Conservation (phyloP, 1,139 yeast species). For the Suhomyces bokatorum region DNA sequence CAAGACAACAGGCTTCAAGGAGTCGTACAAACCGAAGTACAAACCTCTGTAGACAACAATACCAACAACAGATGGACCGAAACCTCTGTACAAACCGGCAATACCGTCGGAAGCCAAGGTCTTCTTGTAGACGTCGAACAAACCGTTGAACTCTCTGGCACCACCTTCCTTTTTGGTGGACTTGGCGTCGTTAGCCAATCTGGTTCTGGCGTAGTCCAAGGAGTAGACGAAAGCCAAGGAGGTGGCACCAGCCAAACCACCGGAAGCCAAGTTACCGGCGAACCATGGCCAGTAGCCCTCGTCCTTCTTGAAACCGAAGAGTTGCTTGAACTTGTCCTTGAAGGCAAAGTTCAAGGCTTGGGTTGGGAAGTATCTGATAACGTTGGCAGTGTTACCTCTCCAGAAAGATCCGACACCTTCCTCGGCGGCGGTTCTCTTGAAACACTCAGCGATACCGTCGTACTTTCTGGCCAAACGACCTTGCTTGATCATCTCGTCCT, state of each 20-base stretch:
- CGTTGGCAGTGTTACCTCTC: conserved; percentile 61
- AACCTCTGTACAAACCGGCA: conserved; percentile 60
- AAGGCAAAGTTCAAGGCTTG: conserved; percentile 56
- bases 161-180: conserved; percentile 50
- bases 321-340: conserved; percentile 53
- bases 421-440: conserved; percentile 55
- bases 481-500: conserved; percentile 56
- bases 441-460: conserved; percentile 52
- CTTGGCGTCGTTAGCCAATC: conserved; percentile 58
- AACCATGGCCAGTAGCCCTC: conserved; percentile 53
- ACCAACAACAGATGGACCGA: conserved; percentile 57
- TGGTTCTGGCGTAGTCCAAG: conserved; percentile 56
- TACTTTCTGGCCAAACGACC: conserved; percentile 53
- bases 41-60: conserved; percentile 58
- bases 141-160: conserved; percentile 54
- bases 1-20: conserved; percentile 54
- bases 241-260: conserved; percentile 59
- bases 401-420: conserved; percentile 54
- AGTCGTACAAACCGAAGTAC: conserved; percentile 56
- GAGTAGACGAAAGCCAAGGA: conserved; percentile 56
- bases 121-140: conserved; percentile 54
- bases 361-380: conserved; percentile 57
- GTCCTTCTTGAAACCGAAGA: conserved; percentile 55
- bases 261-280: conserved; percentile 57
- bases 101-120: conserved; percentile 56